Conservation (phyloP, 1,284 basidiomycete species). For the Clitocybe nebularis region DNA sequence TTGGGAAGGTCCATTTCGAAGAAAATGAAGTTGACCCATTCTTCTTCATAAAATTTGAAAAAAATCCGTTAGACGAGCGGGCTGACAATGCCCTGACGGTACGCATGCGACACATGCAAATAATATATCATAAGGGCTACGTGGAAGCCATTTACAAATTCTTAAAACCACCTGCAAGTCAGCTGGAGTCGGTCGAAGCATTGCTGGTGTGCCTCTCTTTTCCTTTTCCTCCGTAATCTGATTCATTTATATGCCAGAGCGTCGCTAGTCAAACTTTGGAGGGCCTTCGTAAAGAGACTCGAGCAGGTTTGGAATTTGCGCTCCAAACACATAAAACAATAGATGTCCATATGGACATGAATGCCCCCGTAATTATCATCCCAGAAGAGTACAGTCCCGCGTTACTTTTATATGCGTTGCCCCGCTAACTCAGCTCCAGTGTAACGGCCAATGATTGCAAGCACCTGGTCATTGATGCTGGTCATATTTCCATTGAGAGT, state of each 20-base stretch:
- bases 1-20: conserved; percentile 20
- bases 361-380: conserved; percentile 96
- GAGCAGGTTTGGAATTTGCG: conserved; percentile 93
- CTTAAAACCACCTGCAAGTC: conserved; percentile 92
- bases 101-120: conserved; percentile 95
- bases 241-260: conserved; percentile 46
- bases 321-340: conserved; percentile 93
- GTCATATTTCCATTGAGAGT: conserved; percentile 93
- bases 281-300: conserved; percentile 91
- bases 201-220: conserved; percentile 54
- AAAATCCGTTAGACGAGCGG: conserved; percentile 88
- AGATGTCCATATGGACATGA: conserved; percentile 94
- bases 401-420: conserved; percentile 2
- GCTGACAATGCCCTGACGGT: conserved; percentile 92
- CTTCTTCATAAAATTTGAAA: conserved; percentile 91
- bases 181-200: conserved; percentile 93
- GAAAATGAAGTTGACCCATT: conserved; percentile 64
- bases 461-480: conserved; percentile 93
- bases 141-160: conserved; percentile 92
- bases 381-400: conserved; percentile 77
- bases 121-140: conserved; percentile 95
- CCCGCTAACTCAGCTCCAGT: conserved; percentile 32
- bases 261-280: conserved; percentile 95
- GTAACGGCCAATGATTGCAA: conserved; percentile 77
- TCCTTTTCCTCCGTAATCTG: background rate